These are phyloP conservation scores for Sanghuangporus weigelae DNA, from an alignment of 1,284 basidiomycete genomes.

Conservation along the genomic window DNA sequence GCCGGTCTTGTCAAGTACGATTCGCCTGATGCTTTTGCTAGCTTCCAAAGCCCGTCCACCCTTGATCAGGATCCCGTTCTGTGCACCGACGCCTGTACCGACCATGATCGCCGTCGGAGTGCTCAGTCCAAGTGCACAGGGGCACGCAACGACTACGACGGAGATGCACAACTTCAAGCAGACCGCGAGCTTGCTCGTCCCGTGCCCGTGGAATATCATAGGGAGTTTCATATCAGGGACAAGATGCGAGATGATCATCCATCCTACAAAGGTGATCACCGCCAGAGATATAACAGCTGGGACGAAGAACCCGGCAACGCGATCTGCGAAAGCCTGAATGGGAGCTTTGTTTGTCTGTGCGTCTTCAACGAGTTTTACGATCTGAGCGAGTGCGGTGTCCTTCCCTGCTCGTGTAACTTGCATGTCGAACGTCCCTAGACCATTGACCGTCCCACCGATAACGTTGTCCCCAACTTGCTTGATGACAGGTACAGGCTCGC, in stretches of 20 bases:
- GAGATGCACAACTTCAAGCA: constrained; percentile 98
- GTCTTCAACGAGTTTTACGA: constrained; percentile 95
- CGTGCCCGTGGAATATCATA: constrained; percentile 77
- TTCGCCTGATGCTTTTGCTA: constrained; percentile 73
- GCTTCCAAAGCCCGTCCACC: constrained; percentile 93
- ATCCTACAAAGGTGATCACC: constrained; percentile 75
- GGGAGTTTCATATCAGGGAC: constrained; percentile 64
- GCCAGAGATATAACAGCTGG: constrained; percentile 87
- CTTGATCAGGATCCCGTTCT: constrained; percentile 98
- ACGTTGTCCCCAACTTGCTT: constrained; percentile 82
- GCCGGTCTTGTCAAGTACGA: constrained; percentile 97
- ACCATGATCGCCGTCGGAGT: constrained; percentile 99
- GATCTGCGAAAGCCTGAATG: constrained; percentile 96
- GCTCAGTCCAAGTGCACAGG: constrained; percentile 93
- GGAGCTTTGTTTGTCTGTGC: constrained; percentile 98
- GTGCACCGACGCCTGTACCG: constrained; percentile 94
- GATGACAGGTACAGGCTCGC: constrained; percentile 87
- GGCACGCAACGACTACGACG: constrained; percentile 97
- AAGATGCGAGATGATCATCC: constrained; percentile 78
- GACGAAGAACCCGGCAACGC: constrained; percentile 93
- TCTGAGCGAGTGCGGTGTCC: constrained; percentile 94
- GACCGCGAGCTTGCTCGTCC: constrained; percentile 83
- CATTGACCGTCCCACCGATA: constrained; percentile 97
- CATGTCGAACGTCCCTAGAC: constrained; percentile 94
- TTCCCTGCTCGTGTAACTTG: constrained; percentile 91